These are phyloP conservation scores for Fennellomyces sp. DNA, from an alignment of 371 early-diverging fungal species.

Conservation along the genomic window DNA sequence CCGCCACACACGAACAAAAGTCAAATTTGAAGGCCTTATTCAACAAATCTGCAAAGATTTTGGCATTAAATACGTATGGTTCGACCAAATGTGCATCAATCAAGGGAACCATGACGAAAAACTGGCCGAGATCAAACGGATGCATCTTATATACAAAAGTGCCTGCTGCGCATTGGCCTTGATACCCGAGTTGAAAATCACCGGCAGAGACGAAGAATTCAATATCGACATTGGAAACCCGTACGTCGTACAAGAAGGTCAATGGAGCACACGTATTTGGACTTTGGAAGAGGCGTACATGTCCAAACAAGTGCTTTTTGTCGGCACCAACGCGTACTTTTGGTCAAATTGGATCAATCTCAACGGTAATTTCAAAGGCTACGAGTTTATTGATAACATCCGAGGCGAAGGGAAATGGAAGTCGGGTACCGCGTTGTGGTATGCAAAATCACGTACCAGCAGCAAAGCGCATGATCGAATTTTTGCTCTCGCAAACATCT, in stretches of 20 bases:
- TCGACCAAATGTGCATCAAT: background rate
- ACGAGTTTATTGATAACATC: no score
- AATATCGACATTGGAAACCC: background rate
- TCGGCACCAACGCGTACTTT: background rate
- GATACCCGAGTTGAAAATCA: background rate
- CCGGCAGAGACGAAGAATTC: no score
- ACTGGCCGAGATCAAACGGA: background rate
- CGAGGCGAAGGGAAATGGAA: background rate
- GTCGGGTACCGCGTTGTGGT: no score
- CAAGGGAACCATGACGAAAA: background rate
- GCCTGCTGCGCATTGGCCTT: background rate
- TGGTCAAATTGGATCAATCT: background rate
- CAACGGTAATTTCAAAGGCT: background rate
- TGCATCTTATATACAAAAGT: background rate
- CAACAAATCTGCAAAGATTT: background rate
- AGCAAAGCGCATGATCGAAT: no score
- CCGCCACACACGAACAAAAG: background rate
- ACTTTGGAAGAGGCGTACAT: background rate
- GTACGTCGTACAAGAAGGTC: background rate
- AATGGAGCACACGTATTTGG: background rate
- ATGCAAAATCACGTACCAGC: no score
- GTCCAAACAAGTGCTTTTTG: background rate
- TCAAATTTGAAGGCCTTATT: background rate
- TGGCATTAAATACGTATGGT: background rate
- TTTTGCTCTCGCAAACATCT: background rate